Evolutionary conservation across 306 rosid species (phyloP).

Genomic region (Bauhinia variegata): DNA sequence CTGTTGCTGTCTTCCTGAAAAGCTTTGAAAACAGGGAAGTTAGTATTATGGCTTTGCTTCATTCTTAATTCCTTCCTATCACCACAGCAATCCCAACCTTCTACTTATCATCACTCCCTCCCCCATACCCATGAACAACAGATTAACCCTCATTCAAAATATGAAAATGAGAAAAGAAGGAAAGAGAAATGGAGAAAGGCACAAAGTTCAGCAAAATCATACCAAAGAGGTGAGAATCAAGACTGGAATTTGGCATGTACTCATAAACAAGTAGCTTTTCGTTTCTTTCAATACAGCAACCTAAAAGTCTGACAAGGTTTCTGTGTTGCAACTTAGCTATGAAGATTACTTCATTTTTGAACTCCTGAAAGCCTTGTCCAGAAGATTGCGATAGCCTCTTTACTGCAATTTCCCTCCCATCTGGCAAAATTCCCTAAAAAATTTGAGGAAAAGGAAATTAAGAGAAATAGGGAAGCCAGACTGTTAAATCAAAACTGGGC

Average conservation of each 20-base stretch:
- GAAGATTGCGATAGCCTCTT: conserved; percentile 64
- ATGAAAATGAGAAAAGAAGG: background rate
- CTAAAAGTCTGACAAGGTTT: conserved; percentile 67
- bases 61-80: too few species aligned
- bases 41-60: too few species aligned
- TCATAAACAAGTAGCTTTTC: conserved; percentile 68
- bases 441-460: background rate
- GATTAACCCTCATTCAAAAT: background rate
- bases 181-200: background rate
- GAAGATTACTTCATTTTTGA: conserved; percentile 64
- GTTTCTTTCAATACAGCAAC: conserved; percentile 53
- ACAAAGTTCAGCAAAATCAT: conserved; percentile 7
- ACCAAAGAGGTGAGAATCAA: conserved; percentile 56
- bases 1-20: too few species aligned
- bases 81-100: background rate
- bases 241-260: conserved; percentile 59
- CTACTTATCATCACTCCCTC: background rate
- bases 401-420: conserved; percentile 61
- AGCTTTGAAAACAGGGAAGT: too few species aligned
- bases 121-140: too few species aligned
- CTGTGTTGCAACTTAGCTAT: conserved; percentile 65
- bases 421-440: conserved; percentile 53
- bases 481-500: background rate
- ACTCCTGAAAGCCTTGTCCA: conserved; percentile 60
- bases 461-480: background rate